Evolutionary conservation across 768 basidiomycete genomes (phyloP).

Genomic region (Amanita thiersii): DNA sequence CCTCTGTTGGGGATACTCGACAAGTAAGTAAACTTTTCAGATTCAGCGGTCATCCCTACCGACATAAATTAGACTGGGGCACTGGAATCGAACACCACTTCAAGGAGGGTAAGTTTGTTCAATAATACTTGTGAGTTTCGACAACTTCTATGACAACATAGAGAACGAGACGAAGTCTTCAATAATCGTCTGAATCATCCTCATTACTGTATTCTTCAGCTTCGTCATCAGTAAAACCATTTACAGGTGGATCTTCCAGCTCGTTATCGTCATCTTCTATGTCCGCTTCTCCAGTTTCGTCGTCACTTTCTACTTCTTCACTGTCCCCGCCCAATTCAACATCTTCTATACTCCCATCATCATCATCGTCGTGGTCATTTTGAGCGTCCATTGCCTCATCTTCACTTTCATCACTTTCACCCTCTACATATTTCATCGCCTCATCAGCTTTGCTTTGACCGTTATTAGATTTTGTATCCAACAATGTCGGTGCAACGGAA

Average conservation of each 20-base stretch:
- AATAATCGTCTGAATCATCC: slow-evolving; percentile 48
- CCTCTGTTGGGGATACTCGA: slow-evolving; percentile 6
- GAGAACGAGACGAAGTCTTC: no score
- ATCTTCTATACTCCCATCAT: slow-evolving; percentile 72
- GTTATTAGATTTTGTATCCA: slow-evolving; percentile 30
- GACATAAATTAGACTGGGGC: no score
- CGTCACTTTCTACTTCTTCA: slow-evolving; percentile 41
- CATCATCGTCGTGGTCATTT: slow-evolving; percentile 55
- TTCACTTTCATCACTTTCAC: slow-evolving; percentile 53
- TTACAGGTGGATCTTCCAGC: slow-evolving; percentile 32
- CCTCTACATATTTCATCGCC: slow-evolving; percentile 63
- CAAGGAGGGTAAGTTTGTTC: no score
- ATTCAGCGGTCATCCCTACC: no score
- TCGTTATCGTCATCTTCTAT: slow-evolving; percentile 34
- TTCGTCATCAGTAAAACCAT: slow-evolving; percentile 56
- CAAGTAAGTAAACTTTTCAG: no score
- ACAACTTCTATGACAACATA: no score
- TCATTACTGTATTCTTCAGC: slow-evolving; percentile 50
- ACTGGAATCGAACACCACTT: no score
- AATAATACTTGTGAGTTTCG: no score
- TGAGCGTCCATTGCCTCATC: slow-evolving; percentile 53
- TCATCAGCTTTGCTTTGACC: slow-evolving; percentile 22
- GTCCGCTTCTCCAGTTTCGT: slow-evolving; percentile 34
- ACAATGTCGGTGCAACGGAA: slow-evolving; percentile 53
- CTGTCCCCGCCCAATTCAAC: slow-evolving; percentile 65